These are phyloP conservation scores for Annulohypoxylon maeteangense DNA, from an alignment of 495 filamentous ascomycete genomes.

Conservation along the genomic window DNA sequence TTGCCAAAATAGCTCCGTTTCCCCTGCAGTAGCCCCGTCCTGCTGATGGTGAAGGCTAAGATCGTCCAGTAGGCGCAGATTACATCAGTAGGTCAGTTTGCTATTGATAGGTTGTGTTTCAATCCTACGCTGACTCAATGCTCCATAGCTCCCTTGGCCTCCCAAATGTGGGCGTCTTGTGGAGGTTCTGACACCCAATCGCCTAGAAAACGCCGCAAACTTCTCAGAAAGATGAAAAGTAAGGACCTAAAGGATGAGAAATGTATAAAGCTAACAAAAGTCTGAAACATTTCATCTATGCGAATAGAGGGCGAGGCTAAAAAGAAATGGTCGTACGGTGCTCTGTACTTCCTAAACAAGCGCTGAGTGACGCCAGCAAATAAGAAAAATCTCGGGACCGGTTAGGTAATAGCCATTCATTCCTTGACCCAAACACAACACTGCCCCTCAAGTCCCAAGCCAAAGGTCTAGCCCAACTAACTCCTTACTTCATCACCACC, in stretches of 20 bases:
- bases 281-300: slow-evolving; percentile 23
- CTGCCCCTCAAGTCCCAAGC: not conserved
- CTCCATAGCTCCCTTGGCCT: not conserved
- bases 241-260: slow-evolving; percentile 12
- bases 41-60: slow-evolving; percentile 9
- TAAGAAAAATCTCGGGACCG: not conserved
- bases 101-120: slow-evolving; percentile 24
- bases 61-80: slow-evolving; percentile 13
- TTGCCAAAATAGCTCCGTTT: slow-evolving; percentile 5
- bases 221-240: slow-evolving; percentile 7
- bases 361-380: slow-evolving; percentile 28
- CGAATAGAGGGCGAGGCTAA: not conserved
- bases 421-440: not conserved
- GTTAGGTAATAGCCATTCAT: not conserved
- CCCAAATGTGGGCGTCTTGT: slow-evolving; percentile 1
- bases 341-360: not conserved
- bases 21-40: slow-evolving; percentile 26
- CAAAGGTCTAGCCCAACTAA: not conserved
- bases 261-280: slow-evolving; percentile 10
- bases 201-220: not conserved
- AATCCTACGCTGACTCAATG: slow-evolving; percentile 1
- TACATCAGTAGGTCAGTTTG: slow-evolving; percentile 8
- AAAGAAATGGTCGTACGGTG: not conserved
- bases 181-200: slow-evolving; percentile 2
- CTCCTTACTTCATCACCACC: slow-evolving; percentile 1